A percentile compares a stretch with the other conserved stretches of the same genome.
Evolutionary conservation across 148 eudicot genomes (phyloP).

Genomic region (Camellia japonica): DNA sequence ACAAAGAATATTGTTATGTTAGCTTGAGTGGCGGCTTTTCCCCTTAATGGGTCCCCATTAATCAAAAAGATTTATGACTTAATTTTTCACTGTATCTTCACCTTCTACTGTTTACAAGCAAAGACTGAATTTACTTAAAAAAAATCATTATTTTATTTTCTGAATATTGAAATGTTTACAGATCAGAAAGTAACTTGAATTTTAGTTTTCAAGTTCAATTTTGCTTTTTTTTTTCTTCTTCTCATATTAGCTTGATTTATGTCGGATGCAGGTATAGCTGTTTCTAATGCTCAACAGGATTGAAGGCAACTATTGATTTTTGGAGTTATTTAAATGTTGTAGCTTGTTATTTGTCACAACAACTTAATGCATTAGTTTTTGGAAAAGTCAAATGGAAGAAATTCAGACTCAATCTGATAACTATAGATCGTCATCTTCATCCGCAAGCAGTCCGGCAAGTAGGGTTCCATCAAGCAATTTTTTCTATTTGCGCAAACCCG

Average conservation of each 20-base stretch:
- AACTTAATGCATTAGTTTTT: background rate
- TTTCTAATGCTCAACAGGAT: background rate
- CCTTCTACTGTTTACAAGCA: background rate
- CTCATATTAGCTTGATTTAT: background rate
- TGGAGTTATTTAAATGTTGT: background rate
- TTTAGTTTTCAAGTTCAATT: background rate
- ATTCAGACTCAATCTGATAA: slow-evolving; percentile 87
- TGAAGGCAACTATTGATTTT: background rate
- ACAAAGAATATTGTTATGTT: background rate
- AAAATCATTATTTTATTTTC: background rate
- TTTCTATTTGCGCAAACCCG: slow-evolving; percentile 84
- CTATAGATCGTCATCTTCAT: slow-evolving; percentile 93
- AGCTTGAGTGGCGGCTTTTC: background rate
- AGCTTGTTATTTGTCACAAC: background rate
- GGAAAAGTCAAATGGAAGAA: slow-evolving; percentile 66
- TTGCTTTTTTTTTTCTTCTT: background rate
- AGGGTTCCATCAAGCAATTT: slow-evolving; percentile 89
- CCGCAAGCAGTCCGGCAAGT: slow-evolving; percentile 93
- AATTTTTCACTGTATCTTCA: background rate
- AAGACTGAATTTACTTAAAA: background rate
- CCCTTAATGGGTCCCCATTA: background rate
- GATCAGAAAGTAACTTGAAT: background rate
- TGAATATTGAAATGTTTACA: background rate
- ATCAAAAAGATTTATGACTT: slow-evolving; percentile 6
- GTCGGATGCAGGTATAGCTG: slow-evolving; percentile 9